These are phyloP conservation scores for Syncephalastrum monosporum DNA, from an alignment of 371 early-diverging fungal species.

Conservation along the genomic window DNA sequence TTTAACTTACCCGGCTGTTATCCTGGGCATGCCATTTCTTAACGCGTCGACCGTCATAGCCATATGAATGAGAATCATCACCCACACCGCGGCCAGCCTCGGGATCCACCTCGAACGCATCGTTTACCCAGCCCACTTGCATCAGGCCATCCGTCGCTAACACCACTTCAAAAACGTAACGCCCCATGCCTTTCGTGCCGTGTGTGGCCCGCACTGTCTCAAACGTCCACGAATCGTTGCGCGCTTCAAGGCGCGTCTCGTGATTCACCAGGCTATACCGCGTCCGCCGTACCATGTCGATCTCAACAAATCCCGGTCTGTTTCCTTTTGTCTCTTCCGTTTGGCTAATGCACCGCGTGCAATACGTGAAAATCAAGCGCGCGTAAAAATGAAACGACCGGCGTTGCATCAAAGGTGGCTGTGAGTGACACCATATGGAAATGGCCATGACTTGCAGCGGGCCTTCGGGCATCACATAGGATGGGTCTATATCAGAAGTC, in stretches of 20 bases:
- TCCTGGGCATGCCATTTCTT: conserved; percentile 71
- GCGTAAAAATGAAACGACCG: conserved; percentile 34
- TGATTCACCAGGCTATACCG: conserved; percentile 36
- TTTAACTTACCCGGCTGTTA: conserved; percentile 11
- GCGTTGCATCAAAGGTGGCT: conserved; percentile 12
- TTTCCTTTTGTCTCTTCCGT: conserved; percentile 2
- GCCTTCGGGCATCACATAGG: conserved; percentile 18
- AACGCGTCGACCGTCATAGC: conserved; percentile 66
- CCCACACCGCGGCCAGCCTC: conserved; percentile 77
- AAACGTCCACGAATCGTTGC: conserved; percentile 70
- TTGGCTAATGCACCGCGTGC: conserved; percentile 19
- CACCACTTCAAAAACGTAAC: conserved; percentile 61
- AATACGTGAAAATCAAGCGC: conserved; percentile 31
- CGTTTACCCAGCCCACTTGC: conserved; percentile 74
- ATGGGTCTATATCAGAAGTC: conserved; percentile 10
- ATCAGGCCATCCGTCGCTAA: conserved; percentile 61
- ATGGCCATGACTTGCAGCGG: conserved; percentile 26
- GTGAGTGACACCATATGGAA: conserved; percentile 29
- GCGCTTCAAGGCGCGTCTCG: conserved; percentile 29
- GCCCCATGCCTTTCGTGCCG: conserved; percentile 20
- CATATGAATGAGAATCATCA: conserved; percentile 67
- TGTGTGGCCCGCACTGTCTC: conserved; percentile 57
- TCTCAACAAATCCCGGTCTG: conserved; percentile 25
- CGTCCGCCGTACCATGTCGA: conserved; percentile 30
- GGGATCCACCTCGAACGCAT: conserved; percentile 53